Percentiles rank a stretch among this genome's conserved stretches.
Evolutionary conservation across 225 moss, liverwort and hornwort genomes (phyloP).

Genomic region (Thuidium tamariscinum): DNA sequence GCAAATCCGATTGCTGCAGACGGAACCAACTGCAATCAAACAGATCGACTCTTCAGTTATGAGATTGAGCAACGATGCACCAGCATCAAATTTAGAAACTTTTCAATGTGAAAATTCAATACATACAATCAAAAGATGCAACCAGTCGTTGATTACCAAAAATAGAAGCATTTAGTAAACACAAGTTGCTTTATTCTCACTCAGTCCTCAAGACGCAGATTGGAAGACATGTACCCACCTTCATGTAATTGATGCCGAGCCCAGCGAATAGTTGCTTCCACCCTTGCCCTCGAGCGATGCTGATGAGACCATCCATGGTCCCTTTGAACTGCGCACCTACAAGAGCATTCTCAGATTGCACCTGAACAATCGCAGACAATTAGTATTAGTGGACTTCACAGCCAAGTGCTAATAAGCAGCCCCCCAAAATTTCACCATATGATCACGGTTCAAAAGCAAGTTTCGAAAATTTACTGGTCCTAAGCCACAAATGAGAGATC

Average conservation of each 20-base stretch:
- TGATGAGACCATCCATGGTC: conserved; percentile 65
- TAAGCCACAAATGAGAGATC: neutral
- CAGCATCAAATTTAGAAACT: neutral
- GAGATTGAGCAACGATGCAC: neutral
- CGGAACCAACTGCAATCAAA: conserved; percentile 52
- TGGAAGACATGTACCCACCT: conserved; percentile 21
- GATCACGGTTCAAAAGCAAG: neutral
- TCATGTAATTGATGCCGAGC: conserved; percentile 84
- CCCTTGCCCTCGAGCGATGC: conserved; percentile 61
- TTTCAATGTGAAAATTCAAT: neutral
- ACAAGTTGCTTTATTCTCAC: neutral
- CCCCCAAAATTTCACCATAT: neutral
- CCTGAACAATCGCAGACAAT: conserved; percentile 12
- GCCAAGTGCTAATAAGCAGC: neutral
- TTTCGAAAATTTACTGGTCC: neutral
- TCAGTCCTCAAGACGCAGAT: neutral
- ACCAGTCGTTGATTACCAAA: neutral
- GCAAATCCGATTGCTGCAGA: conserved; percentile 95
- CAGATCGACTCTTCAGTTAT: neutral
- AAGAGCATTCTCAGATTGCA: conserved; percentile 60
- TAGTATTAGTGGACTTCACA: neutral
- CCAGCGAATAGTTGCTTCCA: conserved; percentile 93
- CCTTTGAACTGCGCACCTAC: conserved; percentile 60
- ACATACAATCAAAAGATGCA: neutral
- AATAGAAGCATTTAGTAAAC: neutral